phyloP scores from a whole-genome alignment of 768 basidiomycete species.

The Tricholoma saponaceum region DNA sequence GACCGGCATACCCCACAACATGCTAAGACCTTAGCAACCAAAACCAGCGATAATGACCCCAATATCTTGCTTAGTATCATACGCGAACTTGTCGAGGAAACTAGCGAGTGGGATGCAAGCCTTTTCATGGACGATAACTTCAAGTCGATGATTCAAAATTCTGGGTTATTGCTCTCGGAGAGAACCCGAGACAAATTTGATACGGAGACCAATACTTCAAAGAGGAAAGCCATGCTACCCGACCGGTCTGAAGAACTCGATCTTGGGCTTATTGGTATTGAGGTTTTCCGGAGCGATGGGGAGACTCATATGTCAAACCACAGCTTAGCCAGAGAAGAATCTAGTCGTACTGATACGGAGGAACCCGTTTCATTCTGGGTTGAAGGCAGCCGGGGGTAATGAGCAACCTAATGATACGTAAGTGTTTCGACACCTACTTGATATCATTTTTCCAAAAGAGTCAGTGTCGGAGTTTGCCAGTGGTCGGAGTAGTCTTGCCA shows the following conservation, averaged over 20 bases:
- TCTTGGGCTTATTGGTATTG: constrained; percentile 18
- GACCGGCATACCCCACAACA: not conserved
- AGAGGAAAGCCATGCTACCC: not conserved
- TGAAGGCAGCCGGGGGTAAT: constrained; percentile 8
- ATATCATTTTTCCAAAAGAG: not conserved
- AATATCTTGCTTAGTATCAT: constrained; percentile 38
- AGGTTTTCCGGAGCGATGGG: constrained; percentile 14
- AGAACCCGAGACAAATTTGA: not conserved
- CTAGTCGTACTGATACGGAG: not conserved
- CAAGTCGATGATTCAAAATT: constrained; percentile 36
- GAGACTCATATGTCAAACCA: constrained; percentile 6
- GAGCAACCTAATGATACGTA: constrained; percentile 2
- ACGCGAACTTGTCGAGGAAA: constrained; percentile 45
- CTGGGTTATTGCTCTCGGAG: constrained; percentile 11
- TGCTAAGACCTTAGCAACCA: not conserved
- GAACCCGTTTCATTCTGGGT: constrained; percentile 17
- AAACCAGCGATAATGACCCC: constrained; percentile 17
- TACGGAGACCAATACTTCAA: not conserved
- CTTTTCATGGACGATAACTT: constrained; percentile 46
- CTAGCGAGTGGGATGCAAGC: constrained; percentile 46
- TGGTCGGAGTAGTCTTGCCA: too few relatives aligned
- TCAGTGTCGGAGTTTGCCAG: constrained; percentile 5
- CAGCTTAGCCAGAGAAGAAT: not conserved
- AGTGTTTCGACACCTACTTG: not conserved
- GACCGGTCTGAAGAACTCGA: constrained; percentile 19